Evolutionary conservation across 345 rosid species (phyloP).

Genomic region (Pelargonium nanum): DNA sequence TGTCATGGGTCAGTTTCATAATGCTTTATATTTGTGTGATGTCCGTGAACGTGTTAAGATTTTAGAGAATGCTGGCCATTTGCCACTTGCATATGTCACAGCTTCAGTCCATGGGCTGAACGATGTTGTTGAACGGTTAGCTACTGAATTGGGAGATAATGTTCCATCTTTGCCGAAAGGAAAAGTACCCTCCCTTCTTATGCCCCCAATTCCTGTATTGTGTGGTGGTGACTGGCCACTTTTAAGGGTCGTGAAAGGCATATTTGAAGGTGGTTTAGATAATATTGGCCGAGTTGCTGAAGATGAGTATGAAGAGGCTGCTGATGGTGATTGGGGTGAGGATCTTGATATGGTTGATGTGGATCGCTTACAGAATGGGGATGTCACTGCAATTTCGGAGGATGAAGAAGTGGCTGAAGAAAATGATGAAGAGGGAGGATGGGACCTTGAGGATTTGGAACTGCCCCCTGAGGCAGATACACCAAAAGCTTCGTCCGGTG

Average conservation of each 20-base stretch:
- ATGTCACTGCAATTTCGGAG: constrained; percentile 41
- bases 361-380: constrained; percentile 57
- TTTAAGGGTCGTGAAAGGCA: constrained; percentile 82
- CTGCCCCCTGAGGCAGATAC: constrained; percentile 84
- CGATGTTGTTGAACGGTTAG: constrained; percentile 65
- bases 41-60: constrained; percentile 79
- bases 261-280: constrained; percentile 87
- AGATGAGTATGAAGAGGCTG: constrained; percentile 69
- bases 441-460: constrained; percentile 92
- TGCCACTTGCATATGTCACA: constrained; percentile 78
- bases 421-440: constrained; percentile 60
- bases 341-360: constrained; percentile 63
- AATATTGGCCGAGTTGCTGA: constrained; percentile 34
- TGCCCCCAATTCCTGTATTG: constrained; percentile 66
- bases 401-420: constrained; percentile 62
- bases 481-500: constrained; percentile 49
- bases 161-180: constrained; percentile 66
- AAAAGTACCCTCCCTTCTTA: constrained; percentile 50
- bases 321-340: constrained; percentile 75
- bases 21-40: constrained; percentile 86
- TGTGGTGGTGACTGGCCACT: constrained; percentile 97
- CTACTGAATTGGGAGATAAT: constrained; percentile 58
- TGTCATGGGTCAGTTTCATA: constrained; percentile 94
- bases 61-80: constrained; percentile 76
- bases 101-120: constrained; percentile 74